phyloP scores from a whole-genome alignment of 2,329 filamentous ascomycete species.

The Sclerotinia nivalis region DNA sequence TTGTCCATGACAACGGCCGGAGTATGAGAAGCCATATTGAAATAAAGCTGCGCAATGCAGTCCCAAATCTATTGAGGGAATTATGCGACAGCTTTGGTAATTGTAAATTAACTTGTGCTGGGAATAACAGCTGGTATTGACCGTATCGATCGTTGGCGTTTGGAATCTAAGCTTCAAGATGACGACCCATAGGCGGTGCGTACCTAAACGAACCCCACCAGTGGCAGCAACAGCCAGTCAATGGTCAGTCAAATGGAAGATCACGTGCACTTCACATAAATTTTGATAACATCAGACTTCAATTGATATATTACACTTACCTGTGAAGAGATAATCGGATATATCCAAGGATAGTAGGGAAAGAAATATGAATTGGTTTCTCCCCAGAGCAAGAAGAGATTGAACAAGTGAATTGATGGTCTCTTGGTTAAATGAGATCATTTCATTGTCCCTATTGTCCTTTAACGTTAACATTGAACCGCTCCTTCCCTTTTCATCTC shows the following conservation, averaged over 20 bases:
- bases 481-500: conserved; percentile 13
- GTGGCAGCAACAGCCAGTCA: conserved; percentile 14
- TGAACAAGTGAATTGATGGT: not conserved
- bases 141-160: conserved; percentile 18
- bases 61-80: conserved; percentile 33
- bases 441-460: not conserved
- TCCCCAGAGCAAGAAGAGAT: not conserved
- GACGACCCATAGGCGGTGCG: conserved; percentile 29
- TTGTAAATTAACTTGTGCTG: conserved; percentile 14
- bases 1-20: conserved; percentile 99
- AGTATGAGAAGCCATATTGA: conserved; percentile 91
- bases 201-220: conserved; percentile 25
- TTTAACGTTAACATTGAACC: not conserved
- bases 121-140: conserved; percentile 14
- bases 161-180: conserved; percentile 27
- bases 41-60: conserved; percentile 34
- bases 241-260: not conserved
- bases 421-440: not conserved
- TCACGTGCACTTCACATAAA: conserved; percentile 11
- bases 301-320: not conserved
- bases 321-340: not conserved
- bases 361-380: not conserved
- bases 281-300: not conserved
- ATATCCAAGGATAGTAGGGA: not conserved
- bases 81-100: conserved; percentile 37